Base-by-base conservation (phyloP, 2,329 filamentous ascomycete species). In the Stylonectria norvegica region DNA sequence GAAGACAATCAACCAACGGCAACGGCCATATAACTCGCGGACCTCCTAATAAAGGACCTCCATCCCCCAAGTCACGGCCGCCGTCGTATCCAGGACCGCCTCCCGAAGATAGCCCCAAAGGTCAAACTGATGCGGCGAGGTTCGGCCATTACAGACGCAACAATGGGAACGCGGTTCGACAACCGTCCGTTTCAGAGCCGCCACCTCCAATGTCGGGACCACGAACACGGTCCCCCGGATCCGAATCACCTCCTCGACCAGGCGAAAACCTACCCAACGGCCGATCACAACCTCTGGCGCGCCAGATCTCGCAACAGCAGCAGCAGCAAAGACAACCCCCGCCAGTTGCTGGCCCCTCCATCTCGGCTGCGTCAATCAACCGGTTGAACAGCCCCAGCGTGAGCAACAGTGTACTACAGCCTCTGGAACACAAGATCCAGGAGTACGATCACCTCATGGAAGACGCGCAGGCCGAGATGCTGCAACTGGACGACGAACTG, bases 301-400 rank as follows among this genome's bases (percentile, higher is more conserved):
- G n/a, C n/a, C n/a, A n/a, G n/a, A n/a, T n/a, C n/a, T 37, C 39
- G 33, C 17, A 32, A 11, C 42, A 33, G 9, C 34, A 38, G 17
- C 48, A 52, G 1, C 45, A 42, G 28, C 48, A 52, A 41, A 45
- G 53, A 15, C 50, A 48, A 2, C 45, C 38, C 1, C 34, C 43
- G 9, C 53, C 55, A 5, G 53, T 47, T 2, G 41, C 48, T 3
- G 43, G 43, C 20, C 43, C 46, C 17, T 42, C 43, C 23, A 36
- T 49, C 4, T 49, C 50, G 5, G 51, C 52, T 27, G 42, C 40
- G 15, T 38, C 51, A 31, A 67, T 72, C 55, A 60, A 60, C 47
- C 68, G 69, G n/a, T 59, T 72, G 41, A 64, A 69, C 47, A 70
- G 65, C 43, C 69, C 69, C 14, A 68, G 62, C 53, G 63, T 72